A percentile compares a stretch with the other conserved stretches of the same genome.
Conservation (phyloP, 345 rosid species). For the Zanthoxylum bungeanum region DNA sequence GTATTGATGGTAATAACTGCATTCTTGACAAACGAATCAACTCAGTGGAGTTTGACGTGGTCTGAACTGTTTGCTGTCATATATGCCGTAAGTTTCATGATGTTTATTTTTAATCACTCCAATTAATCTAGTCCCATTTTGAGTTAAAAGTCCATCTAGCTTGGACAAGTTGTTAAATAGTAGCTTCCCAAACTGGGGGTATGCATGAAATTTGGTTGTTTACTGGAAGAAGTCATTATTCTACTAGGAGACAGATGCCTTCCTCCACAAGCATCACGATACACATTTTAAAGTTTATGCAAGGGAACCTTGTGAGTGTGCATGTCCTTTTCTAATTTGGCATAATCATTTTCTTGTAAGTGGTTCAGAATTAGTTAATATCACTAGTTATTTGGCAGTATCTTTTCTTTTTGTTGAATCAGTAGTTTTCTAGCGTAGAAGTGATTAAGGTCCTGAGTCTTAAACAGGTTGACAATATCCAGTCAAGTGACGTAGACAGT, state of each 20-base stretch:
- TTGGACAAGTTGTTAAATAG: not conserved
- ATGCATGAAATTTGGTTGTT: no score
- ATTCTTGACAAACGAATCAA: slow-evolving; percentile 60
- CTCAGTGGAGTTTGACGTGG: slow-evolving; percentile 75
- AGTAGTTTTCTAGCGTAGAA: not conserved
- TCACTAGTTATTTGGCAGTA: not conserved
- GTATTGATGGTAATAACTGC: slow-evolving; percentile 66
- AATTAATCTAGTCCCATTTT: not conserved
- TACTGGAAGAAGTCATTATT: no score
- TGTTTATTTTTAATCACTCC: slow-evolving; percentile 13
- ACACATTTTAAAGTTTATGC: no score
- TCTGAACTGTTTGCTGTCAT: slow-evolving; percentile 79
- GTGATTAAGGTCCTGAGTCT: not conserved
- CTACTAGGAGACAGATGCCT: not conserved
- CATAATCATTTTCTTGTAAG: no score
- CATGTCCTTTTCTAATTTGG: no score
- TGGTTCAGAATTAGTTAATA: not conserved
- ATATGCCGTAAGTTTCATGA: slow-evolving; percentile 74
- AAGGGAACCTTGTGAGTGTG: no score
- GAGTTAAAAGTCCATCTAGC: not conserved
- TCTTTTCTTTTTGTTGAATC: not conserved
- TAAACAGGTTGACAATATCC: no score
- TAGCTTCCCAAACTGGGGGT: slow-evolving; percentile 5
- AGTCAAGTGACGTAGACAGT: no score
- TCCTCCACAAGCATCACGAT: no score